Evolutionary conservation across 148 eudicot species (phyloP).

Genomic region (Chenopodium quinoa): DNA sequence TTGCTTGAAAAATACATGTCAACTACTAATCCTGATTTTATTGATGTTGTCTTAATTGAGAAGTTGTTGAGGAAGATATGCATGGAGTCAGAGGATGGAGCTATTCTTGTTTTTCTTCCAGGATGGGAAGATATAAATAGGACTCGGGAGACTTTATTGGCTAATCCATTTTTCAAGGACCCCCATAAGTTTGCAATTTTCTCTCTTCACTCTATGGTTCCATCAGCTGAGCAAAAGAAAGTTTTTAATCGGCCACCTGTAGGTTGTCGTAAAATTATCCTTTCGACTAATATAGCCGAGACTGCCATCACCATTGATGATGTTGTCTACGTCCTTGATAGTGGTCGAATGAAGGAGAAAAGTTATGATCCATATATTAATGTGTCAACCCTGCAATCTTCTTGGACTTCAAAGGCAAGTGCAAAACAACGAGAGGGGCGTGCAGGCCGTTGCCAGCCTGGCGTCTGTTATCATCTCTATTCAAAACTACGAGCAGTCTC

Average conservation of each 20-base stretch:
- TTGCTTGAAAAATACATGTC: slow-evolving; percentile 64
- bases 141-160: slow-evolving; percentile 47
- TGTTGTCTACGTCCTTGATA: slow-evolving; percentile 89
- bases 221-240: slow-evolving; percentile 75
- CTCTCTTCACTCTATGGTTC: slow-evolving; percentile 89
- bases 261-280: slow-evolving; percentile 88
- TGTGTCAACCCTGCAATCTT: slow-evolving; percentile 85
- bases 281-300: slow-evolving; percentile 95
- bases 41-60: slow-evolving; percentile 69
- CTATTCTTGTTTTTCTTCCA: slow-evolving; percentile 87
- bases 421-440: slow-evolving; percentile 99
- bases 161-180: slow-evolving; percentile 52
- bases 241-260: slow-evolving; percentile 66
- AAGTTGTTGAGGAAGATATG: slow-evolving; percentile 76
- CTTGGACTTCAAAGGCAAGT: slow-evolving; percentile 94
- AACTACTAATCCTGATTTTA: slow-evolving; percentile 52
- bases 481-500: slow-evolving; percentile 70
- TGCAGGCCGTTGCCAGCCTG: slow-evolving; percentile 97
- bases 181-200: slow-evolving; percentile 58
- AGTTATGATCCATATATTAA: slow-evolving; percentile 87
- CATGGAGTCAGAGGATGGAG: slow-evolving; percentile 67
- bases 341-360: slow-evolving; percentile 95
- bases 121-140: slow-evolving; percentile 94
- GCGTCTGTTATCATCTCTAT: slow-evolving; percentile 89
- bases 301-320: slow-evolving; percentile 89